Evolutionary conservation across 169 alveolate species (phyloP).

Genomic region (Eimeria tenella): DNA sequence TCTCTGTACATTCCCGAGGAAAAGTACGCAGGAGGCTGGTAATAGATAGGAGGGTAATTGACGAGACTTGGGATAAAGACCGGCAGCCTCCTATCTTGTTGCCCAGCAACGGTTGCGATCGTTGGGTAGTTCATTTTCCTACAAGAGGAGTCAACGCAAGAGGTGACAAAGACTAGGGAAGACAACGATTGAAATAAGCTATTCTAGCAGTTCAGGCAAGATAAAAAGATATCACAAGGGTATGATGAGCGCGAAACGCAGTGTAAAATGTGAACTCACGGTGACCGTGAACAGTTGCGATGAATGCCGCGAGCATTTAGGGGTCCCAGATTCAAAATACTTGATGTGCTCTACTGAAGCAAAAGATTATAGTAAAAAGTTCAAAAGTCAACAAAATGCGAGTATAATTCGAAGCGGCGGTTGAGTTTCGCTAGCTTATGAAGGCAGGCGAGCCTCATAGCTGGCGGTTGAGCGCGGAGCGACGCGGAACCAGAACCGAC

Average conservation of each 20-base stretch:
- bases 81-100: constrained; percentile 21
- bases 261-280: not conserved
- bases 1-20: not conserved
- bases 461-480: not conserved
- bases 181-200: no score
- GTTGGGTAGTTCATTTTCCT: constrained; percentile 7
- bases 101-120: not conserved
- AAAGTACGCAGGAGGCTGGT: not conserved
- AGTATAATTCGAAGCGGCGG: not conserved
- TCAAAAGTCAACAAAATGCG: not conserved
- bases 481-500: not conserved
- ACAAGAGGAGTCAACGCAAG: not conserved
- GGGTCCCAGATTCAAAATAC: no score
- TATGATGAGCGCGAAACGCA: not conserved
- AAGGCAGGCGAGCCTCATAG: not conserved
- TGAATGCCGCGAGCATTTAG: no score
- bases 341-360: no score
- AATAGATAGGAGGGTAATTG: not conserved
- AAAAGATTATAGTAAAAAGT: no score
- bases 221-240: no score
- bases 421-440: not conserved
- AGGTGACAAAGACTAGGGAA: not conserved
- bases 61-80: constrained; percentile 11
- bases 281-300: no score
- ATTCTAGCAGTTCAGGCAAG: not conserved